Evolutionary conservation across 202 grass and related monocot species (phyloP), one percentile per base, ranked within the genome.

Genomic region (Eragrostis tef): DNA sequence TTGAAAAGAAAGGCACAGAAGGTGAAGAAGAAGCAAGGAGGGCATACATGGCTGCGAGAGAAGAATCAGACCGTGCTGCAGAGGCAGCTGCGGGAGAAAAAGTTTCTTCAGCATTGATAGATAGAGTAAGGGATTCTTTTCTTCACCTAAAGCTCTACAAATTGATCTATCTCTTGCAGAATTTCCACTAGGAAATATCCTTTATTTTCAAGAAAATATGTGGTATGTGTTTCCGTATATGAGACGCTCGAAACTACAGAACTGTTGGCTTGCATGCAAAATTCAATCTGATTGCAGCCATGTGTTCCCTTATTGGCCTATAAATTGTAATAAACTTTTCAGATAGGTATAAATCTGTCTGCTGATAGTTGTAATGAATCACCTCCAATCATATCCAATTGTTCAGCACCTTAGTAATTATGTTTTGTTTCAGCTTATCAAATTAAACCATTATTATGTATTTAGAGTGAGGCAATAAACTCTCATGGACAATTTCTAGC

Each of bases 21-120:
- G 94, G 82, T 87, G 90, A 98, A 94, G 92, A 98, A 86, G 90
- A 89, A 73, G 94, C 94, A 53, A 94, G 85, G 85, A 91, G 74
- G 73, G 94, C 94, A 56, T 98, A 98, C 87, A 86, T 7, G 88
- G 94, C 85, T 83, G 94, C 92, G 69, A 88, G 92, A 83, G 79
- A 93, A 89, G 80, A 89, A 85, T 86, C 88, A 48, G 87, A 98
- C 46, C 86, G 88, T 84, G 90, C 90, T 49, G 88, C 86, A 70
- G 94, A 91, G 76, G 45, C 51, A 68, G 92, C 84, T 89, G 86
- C 84, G 51, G 91, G 84, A 42, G 79, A 80, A 69, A 94, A 89
- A 50, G 92, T 98, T 27, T 98, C 94, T 74, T 93, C 94, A 41
- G 90, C 92, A 42, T 78, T 98, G 43, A 83, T 98, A 87, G 92